Conservation (phyloP, 306 rosid genomes). For the Boehmeria nivea region DNA sequence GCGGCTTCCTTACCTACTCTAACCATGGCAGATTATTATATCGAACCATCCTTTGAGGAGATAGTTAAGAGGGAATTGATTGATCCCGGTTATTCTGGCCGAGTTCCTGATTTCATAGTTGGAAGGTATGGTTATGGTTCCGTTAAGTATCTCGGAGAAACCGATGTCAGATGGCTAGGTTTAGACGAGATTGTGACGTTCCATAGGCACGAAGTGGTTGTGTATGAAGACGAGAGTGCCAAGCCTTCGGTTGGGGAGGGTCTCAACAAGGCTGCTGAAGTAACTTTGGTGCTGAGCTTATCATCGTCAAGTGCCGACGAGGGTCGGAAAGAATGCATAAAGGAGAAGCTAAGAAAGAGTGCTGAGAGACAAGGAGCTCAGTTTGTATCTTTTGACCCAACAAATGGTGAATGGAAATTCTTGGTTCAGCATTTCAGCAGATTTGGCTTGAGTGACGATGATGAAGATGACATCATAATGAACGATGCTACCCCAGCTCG, state of each 20-base stretch:
- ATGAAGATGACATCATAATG: conserved; percentile 74
- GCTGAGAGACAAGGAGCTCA: conserved; percentile 64
- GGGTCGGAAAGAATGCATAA: conserved; percentile 27
- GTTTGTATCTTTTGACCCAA: conserved; percentile 63
- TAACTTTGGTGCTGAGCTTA: conserved; percentile 53
- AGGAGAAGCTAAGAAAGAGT: conserved; percentile 44
- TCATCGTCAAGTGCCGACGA: conserved; percentile 28
- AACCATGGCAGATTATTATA: conserved; percentile 45
- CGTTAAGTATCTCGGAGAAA: conserved; percentile 56
- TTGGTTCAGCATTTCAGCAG: conserved; percentile 84
- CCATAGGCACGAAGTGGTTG: conserved; percentile 63
- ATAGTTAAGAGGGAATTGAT: conserved; percentile 34
- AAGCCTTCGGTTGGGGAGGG: conserved; percentile 76
- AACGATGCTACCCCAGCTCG: conserved; percentile 40
- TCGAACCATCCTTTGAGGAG: conserved; percentile 57
- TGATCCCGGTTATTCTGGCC: conserved; percentile 67
- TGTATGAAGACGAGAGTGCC: conserved; percentile 58
- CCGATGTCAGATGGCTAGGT: conserved; percentile 61
- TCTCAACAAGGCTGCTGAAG: conserved; percentile 93
- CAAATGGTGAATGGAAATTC: conserved; percentile 74
- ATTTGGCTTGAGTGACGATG: conserved; percentile 82
- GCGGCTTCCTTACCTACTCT: conserved; percentile 48
- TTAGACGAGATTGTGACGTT: conserved; percentile 59
- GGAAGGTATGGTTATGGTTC: conserved; percentile 79
- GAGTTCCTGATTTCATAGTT: conserved; percentile 60